phyloP scores from a whole-genome alignment of 2,329 filamentous ascomycete species.

The Botrytis tulipae region DNA sequence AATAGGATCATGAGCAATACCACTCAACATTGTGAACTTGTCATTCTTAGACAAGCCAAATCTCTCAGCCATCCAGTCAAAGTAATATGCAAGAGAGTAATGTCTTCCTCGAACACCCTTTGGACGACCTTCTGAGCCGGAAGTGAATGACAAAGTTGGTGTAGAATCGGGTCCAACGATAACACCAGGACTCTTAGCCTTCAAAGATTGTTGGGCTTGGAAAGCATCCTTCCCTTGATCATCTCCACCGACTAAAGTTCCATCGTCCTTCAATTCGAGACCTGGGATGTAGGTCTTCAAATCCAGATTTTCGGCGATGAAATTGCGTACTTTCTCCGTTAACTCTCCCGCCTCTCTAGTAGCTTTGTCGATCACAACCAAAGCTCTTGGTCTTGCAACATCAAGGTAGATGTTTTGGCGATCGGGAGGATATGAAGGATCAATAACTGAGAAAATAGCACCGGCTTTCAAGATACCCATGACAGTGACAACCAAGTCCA shows the following conservation, averaged over 20 bases:
- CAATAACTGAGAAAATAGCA: conserved; percentile 65
- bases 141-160: conserved; percentile 73
- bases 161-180: conserved; percentile 83
- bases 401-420: conserved; percentile 82
- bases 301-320: conserved; percentile 69
- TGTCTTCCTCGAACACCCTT: conserved; percentile 89
- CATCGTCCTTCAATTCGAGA: conserved; percentile 69
- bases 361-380: conserved; percentile 72
- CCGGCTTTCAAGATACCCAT: conserved; percentile 70
- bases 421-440: conserved; percentile 78
- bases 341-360: conserved; percentile 65
- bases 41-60: conserved; percentile 73
- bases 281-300: conserved; percentile 74
- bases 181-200: conserved; percentile 61
- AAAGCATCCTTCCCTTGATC: conserved; percentile 67
- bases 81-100: conserved; percentile 82
- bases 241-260: conserved; percentile 67
- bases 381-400: conserved; percentile 68
- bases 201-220: conserved; percentile 49
- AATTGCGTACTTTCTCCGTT: conserved; percentile 56
- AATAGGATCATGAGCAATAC: conserved; percentile 76
- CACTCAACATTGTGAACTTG: conserved; percentile 78
- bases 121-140: conserved; percentile 72
- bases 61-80: conserved; percentile 85
- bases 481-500: conserved; percentile 72